Conservation (phyloP, 352 stramenopile species). For the Globisporangium cystogenes region DNA sequence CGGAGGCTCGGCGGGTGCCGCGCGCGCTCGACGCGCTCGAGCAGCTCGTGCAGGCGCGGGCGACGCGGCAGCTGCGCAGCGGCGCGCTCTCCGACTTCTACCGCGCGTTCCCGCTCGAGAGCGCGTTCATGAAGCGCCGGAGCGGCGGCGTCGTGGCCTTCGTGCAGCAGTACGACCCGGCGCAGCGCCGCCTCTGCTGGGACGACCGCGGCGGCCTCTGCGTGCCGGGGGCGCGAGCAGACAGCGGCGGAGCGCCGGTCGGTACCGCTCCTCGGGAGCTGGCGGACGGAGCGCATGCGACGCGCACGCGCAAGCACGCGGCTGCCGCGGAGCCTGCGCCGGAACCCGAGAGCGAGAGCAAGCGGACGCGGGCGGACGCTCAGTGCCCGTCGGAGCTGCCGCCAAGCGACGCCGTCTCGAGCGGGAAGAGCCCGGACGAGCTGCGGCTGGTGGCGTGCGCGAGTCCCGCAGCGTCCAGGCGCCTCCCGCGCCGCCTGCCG, state of each 20-base stretch:
- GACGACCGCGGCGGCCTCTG: neutral
- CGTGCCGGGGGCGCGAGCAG: neutral
- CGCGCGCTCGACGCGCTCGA: slow-evolving; percentile 5
- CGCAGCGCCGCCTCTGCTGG: neutral
- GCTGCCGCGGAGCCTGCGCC: neutral
- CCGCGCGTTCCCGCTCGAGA: slow-evolving; percentile 5
- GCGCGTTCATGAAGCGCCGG: slow-evolving; percentile 14
- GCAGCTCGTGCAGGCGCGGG: neutral
- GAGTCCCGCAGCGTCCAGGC: neutral
- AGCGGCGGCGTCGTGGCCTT: slow-evolving; percentile 7
- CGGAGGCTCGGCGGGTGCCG: slow-evolving; percentile 5
- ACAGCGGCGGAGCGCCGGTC: neutral
- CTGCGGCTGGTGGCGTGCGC: neutral
- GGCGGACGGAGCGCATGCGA: neutral
- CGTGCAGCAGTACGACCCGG: slow-evolving; percentile 4
- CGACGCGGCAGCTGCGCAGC: neutral
- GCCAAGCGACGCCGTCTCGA: neutral
- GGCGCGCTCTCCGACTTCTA: slow-evolving; percentile 8
- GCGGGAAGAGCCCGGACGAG: neutral
- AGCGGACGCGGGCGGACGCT: neutral
- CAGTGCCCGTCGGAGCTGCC: neutral
- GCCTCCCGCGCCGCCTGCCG: no score
- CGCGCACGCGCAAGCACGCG: neutral
- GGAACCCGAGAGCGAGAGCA: neutral
- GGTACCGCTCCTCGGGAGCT: neutral